Evolutionary conservation across 192 early-diverging fungal genomes (phyloP).

Genomic region (Jimgerdemannia lactiflua): DNA sequence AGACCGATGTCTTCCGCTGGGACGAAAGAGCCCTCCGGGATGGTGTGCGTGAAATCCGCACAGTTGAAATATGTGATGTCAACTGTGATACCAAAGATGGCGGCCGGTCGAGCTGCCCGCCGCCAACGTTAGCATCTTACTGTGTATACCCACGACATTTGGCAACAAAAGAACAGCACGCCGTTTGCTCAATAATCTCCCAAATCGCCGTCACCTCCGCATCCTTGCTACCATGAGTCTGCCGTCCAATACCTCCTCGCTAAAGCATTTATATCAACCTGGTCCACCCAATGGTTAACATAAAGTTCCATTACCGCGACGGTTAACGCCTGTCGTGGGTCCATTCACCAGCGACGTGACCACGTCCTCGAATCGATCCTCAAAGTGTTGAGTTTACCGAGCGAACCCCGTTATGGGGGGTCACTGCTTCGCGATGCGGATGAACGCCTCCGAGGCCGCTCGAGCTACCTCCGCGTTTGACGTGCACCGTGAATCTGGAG

Average conservation of each 20-base stretch:
- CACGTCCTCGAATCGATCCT: constrained; percentile 47
- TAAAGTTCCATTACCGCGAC: constrained; percentile 53
- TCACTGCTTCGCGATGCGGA: constrained; percentile 60
- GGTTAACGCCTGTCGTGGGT: constrained; percentile 10
- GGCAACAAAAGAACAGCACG: constrained; percentile 65
- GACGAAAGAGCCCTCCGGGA: too few species aligned
- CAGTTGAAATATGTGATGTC: constrained; percentile 21
- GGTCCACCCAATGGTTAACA: constrained; percentile 56
- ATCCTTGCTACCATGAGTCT: background rate
- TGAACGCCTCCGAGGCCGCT: constrained; percentile 58
- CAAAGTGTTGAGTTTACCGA: constrained; percentile 46
- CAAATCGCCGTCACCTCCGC: constrained; percentile 23
- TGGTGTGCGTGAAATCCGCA: too few species aligned
- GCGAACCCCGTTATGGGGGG: constrained; percentile 49
- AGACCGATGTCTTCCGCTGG: too few species aligned
- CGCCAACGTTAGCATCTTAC: constrained; percentile 55
- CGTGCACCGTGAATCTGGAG: constrained; percentile 75
- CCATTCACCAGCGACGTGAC: constrained; percentile 26
- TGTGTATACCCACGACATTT: constrained; percentile 49
- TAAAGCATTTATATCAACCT: constrained; percentile 29
- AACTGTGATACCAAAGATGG: constrained; percentile 8
- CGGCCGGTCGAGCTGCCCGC: background rate
- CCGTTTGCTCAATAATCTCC: constrained; percentile 70
- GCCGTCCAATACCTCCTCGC: constrained; percentile 11
- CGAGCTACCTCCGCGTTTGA: constrained; percentile 78